A percentile compares a stretch with the other conserved stretches of the same genome.
These are phyloP conservation scores for Nemania abortiva DNA, from an alignment of 2,329 filamentous ascomycete genomes.

Conservation along the genomic window DNA sequence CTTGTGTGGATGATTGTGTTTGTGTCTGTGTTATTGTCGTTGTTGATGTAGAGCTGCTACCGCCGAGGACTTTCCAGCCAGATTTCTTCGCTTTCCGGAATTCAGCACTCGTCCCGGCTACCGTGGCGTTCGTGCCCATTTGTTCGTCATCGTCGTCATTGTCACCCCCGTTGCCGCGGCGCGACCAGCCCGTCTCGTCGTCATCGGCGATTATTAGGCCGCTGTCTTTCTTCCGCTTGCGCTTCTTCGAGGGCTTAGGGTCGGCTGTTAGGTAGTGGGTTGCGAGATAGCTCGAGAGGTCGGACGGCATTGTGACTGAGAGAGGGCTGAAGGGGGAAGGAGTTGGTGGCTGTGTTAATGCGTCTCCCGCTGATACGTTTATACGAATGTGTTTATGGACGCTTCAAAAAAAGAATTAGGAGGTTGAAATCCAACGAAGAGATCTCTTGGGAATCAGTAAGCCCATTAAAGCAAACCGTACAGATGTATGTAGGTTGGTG, in stretches of 20 bases:
- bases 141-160: constrained; percentile 69
- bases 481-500: too few species aligned
- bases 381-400: background rate
- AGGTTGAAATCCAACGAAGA: background rate
- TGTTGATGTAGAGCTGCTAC: constrained; percentile 62
- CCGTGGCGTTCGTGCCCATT: constrained; percentile 55
- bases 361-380: background rate
- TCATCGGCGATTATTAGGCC: constrained; percentile 76
- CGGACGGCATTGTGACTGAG: constrained; percentile 61
- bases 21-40: constrained; percentile 44
- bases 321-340: background rate
- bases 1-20: constrained; percentile 63
- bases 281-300: constrained; percentile 87
- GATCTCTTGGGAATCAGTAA: background rate
- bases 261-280: constrained; percentile 84
- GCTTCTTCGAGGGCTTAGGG: constrained; percentile 70
- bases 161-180: constrained; percentile 58
- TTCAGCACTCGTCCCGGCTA: constrained; percentile 67
- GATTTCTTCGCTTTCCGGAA: constrained; percentile 83
- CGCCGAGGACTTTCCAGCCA: constrained; percentile 79
- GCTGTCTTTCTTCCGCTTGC: constrained; percentile 69
- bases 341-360: background rate
- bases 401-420: background rate
- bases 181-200: constrained; percentile 67
- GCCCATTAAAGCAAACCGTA: too few species aligned